Evolutionary conservation across 176 grass and related monocot genomes (phyloP).

Genomic region (Eragrostis curvula): DNA sequence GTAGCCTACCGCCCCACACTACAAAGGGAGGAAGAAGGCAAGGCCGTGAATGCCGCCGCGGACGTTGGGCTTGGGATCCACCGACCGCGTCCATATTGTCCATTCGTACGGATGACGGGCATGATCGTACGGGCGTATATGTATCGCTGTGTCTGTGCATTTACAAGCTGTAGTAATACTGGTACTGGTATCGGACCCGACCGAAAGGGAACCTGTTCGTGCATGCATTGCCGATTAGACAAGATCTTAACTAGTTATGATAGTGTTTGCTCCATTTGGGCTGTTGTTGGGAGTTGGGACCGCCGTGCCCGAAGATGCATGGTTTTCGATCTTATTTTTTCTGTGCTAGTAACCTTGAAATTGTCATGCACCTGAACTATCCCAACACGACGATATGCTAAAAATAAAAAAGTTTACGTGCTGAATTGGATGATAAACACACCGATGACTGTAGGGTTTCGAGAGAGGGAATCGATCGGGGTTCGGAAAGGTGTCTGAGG

Average conservation of each 20-base stretch:
- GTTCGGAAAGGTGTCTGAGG: too few relatives aligned
- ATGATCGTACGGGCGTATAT: neutral
- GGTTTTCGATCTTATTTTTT: too few relatives aligned
- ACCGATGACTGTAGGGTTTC: too few relatives aligned
- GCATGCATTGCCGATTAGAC: neutral
- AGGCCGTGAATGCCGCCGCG: neutral
- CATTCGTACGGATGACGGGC: neutral
- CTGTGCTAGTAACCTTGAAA: too few relatives aligned
- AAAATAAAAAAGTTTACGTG: too few relatives aligned
- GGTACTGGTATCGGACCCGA: neutral
- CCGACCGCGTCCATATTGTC: neutral
- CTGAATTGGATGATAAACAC: too few relatives aligned
- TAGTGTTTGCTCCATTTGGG: neutral
- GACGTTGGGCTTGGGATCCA: neutral
- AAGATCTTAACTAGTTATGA: neutral
- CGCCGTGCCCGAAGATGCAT: neutral
- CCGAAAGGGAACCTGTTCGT: neutral
- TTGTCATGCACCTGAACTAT: too few relatives aligned
- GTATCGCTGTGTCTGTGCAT: neutral
- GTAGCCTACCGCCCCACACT: neutral
- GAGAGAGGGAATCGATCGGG: too few relatives aligned
- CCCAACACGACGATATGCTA: too few relatives aligned
- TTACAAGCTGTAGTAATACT: neutral
- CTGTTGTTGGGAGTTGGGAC: neutral
- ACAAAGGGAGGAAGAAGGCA: neutral